phyloP scores from a whole-genome alignment of 1,284 basidiomycete species.

The Apiotrichum sp. region DNA sequence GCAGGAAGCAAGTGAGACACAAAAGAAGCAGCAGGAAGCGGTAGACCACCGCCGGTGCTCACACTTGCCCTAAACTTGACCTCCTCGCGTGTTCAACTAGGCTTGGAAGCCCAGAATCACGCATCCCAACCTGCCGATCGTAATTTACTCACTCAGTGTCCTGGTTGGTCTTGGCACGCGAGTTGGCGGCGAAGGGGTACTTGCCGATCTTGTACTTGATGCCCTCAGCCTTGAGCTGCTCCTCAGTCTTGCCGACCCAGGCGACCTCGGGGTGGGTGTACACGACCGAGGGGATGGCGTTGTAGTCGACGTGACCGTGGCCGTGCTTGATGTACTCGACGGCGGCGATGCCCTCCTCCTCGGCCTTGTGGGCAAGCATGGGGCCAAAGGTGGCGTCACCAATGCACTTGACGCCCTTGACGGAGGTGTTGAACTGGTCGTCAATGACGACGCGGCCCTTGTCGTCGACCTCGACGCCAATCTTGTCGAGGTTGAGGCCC shows the following conservation, averaged over 20 bases:
- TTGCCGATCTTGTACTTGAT: conserved; percentile 90
- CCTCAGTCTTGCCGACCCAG: conserved; percentile 97
- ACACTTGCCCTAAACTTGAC: too few species aligned
- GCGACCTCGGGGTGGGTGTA: conserved; percentile 98
- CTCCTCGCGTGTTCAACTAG: too few species aligned
- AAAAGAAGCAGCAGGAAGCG: too few species aligned
- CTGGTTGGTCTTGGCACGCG: conserved; percentile 90
- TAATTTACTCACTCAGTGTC: conserved; percentile 47
- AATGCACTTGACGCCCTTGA: conserved; percentile 85
- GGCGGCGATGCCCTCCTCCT: conserved; percentile 96
- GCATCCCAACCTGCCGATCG: too few species aligned
- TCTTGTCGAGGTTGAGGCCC: conserved; percentile 83
- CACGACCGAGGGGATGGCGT: conserved; percentile 88
- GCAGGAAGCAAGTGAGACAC: too few species aligned
- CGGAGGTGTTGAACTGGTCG: conserved; percentile 90
- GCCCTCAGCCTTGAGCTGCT: conserved; percentile 86
- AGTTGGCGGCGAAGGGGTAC: conserved; percentile 90
- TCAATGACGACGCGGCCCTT: conserved; percentile 90
- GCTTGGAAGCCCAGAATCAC: too few species aligned
- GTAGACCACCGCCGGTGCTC: too few species aligned
- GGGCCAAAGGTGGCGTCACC: conserved; percentile 98
- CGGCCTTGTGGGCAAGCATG: conserved; percentile 99
- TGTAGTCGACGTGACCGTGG: conserved; percentile 97
- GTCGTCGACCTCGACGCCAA: conserved; percentile 86
- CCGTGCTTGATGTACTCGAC: conserved; percentile 86